phyloP scores from a whole-genome alignment of 345 rosid genomes.

The Theobroma cacao region DNA sequence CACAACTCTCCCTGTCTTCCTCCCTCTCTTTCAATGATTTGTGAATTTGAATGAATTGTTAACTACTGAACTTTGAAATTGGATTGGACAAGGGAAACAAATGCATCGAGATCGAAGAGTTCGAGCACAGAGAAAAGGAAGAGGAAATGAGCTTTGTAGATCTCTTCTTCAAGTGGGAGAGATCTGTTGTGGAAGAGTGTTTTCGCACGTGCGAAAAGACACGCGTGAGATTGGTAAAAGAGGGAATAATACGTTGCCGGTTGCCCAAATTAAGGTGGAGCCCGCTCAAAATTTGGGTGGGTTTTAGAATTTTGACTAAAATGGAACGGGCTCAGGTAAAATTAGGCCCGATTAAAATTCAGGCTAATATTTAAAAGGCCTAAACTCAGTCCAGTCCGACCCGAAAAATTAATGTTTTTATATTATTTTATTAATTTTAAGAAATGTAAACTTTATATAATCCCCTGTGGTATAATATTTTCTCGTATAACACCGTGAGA shows the following conservation, averaged over 20 bases:
- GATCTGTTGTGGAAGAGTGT: constrained; percentile 2
- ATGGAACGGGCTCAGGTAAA: neutral
- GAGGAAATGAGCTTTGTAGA: neutral
- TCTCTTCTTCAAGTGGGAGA: constrained; percentile 1
- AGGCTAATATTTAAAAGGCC: neutral
- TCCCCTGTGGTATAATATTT: no score
- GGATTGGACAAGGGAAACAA: neutral
- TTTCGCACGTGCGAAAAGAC: neutral
- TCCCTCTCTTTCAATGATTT: neutral
- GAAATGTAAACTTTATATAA: no score
- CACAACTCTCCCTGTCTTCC: constrained; percentile 5
- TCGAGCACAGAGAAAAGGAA: neutral
- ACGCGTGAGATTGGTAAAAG: neutral
- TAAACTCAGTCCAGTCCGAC: no score
- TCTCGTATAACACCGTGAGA: no score
- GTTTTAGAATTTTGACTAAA: no score
- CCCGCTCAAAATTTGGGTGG: constrained; percentile 21
- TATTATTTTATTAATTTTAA: no score
- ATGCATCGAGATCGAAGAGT: constrained; percentile 30
- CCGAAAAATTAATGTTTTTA: no score
- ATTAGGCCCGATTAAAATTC: constrained; percentile 43
- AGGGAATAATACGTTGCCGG: no score
- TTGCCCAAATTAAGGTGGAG: neutral
- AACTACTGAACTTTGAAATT: neutral
- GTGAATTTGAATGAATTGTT: neutral